Percentiles rank a stretch among this genome's conserved stretches.
These are phyloP conservation scores for Kurtzmaniella natalensis DNA, from an alignment of 1,139 yeast species.

Conservation along the genomic window DNA sequence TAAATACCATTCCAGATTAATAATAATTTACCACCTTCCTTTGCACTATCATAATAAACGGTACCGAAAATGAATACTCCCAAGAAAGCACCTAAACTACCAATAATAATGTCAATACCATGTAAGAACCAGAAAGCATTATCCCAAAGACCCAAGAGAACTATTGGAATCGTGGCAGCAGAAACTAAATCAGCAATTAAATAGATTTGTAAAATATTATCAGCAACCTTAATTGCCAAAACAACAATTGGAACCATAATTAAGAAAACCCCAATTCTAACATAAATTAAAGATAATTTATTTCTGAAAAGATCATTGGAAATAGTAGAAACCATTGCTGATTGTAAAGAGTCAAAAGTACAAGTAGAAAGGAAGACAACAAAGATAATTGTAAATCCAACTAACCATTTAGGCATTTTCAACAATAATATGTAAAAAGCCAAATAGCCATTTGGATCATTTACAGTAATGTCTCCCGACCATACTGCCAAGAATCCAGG, in stretches of 20 bases:
- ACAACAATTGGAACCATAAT: conserved; percentile 83
- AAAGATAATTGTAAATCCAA: conserved; percentile 78
- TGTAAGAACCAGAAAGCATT: conserved; percentile 59
- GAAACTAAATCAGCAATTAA: conserved; percentile 88
- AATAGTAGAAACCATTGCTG: conserved; percentile 83
- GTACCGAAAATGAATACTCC: conserved; percentile 82
- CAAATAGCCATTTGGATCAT: conserved; percentile 55
- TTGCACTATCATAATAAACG: conserved; percentile 65
- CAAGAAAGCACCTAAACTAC: conserved; percentile 79
- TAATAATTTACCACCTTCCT: conserved; percentile 70
- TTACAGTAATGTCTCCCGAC: conserved; percentile 69
- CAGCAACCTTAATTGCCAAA: conserved; percentile 75
- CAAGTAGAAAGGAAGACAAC: conserved; percentile 74
- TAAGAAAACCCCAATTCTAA: conserved; percentile 67
- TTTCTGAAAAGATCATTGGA: conserved; percentile 89
- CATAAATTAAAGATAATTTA: conserved; percentile 59
- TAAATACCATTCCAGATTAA: conserved; percentile 79
- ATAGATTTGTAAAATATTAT: conserved; percentile 79
- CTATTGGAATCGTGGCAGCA: conserved; percentile 80
- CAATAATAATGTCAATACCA: conserved; percentile 79
- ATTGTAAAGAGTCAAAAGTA: conserved; percentile 83
- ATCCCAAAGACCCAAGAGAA: conserved; percentile 73
- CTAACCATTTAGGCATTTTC: conserved; percentile 82
- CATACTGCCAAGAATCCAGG: conserved; percentile 89
- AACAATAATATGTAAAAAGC: conserved; percentile 69